Percentiles rank a stretch among this genome's conserved stretches.
Conservation (phyloP, 2,329 filamentous ascomycete species). For the Aspergillus brunneoviolaceus region DNA sequence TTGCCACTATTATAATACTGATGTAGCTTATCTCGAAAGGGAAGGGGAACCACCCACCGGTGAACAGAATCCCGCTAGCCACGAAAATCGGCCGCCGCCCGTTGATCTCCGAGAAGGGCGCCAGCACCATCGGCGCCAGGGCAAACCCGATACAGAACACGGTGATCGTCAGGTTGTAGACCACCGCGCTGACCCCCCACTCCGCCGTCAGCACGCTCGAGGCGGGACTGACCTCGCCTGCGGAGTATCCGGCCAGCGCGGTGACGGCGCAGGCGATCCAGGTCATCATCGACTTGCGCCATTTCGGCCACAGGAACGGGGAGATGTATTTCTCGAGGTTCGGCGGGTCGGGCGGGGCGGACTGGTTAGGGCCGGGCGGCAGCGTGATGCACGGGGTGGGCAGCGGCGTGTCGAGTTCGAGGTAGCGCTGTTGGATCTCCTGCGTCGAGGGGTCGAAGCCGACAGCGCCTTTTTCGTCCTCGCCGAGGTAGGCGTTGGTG, state of each 20-base stretch:
- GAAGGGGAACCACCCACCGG: slow-evolving; percentile 38
- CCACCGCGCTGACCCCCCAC: slow-evolving; percentile 65
- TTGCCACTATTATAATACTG: too few species aligned
- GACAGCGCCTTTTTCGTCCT: background rate
- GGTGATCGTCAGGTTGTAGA: slow-evolving; percentile 73
- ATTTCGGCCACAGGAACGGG: slow-evolving; percentile 70
- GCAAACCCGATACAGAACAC: slow-evolving; percentile 80
- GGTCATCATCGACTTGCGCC: slow-evolving; percentile 69
- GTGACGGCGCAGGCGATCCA: slow-evolving; percentile 75
- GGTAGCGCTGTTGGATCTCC: slow-evolving; percentile 57
- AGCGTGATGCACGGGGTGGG: slow-evolving; percentile 45
- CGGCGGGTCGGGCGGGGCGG: slow-evolving; percentile 57
- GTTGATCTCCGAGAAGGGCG: slow-evolving; percentile 85
- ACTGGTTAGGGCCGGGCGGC: slow-evolving; percentile 29
- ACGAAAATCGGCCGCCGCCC: slow-evolving; percentile 82
- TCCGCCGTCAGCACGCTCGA: slow-evolving; percentile 63
- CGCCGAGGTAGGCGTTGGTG: background rate
- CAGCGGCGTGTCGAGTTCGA: slow-evolving; percentile 62
- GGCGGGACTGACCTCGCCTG: slow-evolving; percentile 76
- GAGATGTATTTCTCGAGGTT: slow-evolving; percentile 66
- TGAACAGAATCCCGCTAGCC: slow-evolving; percentile 68
- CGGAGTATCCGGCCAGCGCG: slow-evolving; percentile 73
- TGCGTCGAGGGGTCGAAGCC: slow-evolving; percentile 7
- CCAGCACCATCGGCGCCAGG: slow-evolving; percentile 80
- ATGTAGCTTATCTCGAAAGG: too few species aligned